These are phyloP conservation scores for Cladosporium sp. DNA, from an alignment of 2,329 filamentous ascomycete species.

Conservation along the genomic window DNA sequence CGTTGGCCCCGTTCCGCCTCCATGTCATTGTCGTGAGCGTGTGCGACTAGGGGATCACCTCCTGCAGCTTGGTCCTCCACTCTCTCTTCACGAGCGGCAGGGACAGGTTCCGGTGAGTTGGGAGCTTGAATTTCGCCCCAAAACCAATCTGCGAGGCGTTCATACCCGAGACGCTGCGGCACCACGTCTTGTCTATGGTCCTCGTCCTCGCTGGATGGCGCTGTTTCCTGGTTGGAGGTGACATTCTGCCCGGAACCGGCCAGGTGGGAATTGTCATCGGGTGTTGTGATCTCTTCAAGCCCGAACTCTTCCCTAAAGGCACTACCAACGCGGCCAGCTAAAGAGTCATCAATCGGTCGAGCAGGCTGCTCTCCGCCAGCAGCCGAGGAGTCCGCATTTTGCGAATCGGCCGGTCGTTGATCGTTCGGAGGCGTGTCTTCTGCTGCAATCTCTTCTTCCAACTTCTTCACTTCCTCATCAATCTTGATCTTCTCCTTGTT, in stretches of 20 bases:
- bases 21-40: not conserved
- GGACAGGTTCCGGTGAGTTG: conserved; percentile 38
- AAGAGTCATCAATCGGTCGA: conserved; percentile 21
- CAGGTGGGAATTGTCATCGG: conserved; percentile 10
- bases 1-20: conserved; percentile 27
- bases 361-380: not conserved
- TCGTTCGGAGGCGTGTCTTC: not conserved
- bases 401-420: not conserved
- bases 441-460: conserved; percentile 21
- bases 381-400: conserved; percentile 20
- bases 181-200: not conserved
- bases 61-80: conserved; percentile 62
- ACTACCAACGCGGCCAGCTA: conserved; percentile 27
- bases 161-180: not conserved
- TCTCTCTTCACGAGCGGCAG: conserved; percentile 59
- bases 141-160: conserved; percentile 49
- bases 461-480: conserved; percentile 25
- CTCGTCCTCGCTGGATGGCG: not conserved
- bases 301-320: conserved; percentile 31
- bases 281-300: conserved; percentile 27
- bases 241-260: not conserved
- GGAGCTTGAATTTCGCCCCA: conserved; percentile 48
- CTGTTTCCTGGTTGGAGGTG: not conserved
- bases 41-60: conserved; percentile 63
- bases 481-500: conserved; percentile 23